Evolutionary conservation across 495 filamentous ascomycete genomes (phyloP), one percentile per base, ranked within the genome.

Genomic region (Jackrogersella multiformis): DNA sequence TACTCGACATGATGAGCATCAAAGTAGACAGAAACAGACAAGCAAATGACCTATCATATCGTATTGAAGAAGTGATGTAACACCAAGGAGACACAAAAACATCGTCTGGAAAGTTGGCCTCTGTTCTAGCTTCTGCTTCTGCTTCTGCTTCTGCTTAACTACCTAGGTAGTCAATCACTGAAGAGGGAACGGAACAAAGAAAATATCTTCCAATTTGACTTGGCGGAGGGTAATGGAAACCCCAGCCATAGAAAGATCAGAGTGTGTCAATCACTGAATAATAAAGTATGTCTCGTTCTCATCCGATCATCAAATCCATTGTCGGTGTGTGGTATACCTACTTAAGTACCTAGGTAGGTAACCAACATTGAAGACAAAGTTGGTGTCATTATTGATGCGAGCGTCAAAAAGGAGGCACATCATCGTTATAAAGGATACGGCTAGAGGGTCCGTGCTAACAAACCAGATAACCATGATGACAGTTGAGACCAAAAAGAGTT

Each of bases 1-100:
- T 39, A 39, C 36, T 65, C 35, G 35, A 53, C 35, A 55, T 23
- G 6, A 23, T 32, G 26, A 56, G 44, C 41, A 20, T 56, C 16
- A 38, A 59, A 21, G 45, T 9, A 41, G 53, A 36, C 9, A 56
- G 23, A 39, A 18, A 45, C 34, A 66, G 24, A 61, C 38, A 57
- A 58, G 28, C 53, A 66, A 66, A 49, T 70, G 61, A 70, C 53
- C 21, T 70, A 64, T 70, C 61, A 62, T 70, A 66, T 70, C 67
- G 67, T 70, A 66, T 70, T 54, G 10, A 58, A 34, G 41, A 45
- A 57, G 44, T 62, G 53, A 66, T 61, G 67, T 55, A 39, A 53
- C 56, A 60, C 57, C n/a, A 20, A 57, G 52, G 57, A 54, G 35
- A 62, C 56, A 58, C 52, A 65, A 42, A n/a, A n/a, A 18, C 35